Evolutionary conservation across 768 basidiomycete genomes (phyloP), one percentile per base, ranked within the genome.

Genomic region (Clavulina sp.): DNA sequence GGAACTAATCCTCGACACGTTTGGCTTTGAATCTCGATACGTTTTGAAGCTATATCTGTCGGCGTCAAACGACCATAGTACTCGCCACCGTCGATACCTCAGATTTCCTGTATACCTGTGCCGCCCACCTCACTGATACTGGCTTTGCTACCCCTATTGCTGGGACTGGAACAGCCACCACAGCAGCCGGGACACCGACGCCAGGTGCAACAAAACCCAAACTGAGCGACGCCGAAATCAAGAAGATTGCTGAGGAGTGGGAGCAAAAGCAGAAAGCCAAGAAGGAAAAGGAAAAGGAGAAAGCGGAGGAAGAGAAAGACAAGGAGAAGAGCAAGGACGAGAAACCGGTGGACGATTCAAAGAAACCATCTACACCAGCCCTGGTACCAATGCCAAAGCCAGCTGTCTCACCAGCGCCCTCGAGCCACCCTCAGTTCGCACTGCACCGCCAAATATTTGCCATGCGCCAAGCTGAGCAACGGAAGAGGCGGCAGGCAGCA

Each of bases 71-170:
- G 0, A 76, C 74, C 19, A 84, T 75, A 9, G 89, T 92, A 29
- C 76, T 95, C 21, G 84, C 88, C 21, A 93, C 88, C 2, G 67
- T 81, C 56, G 78, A 84, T 60, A 79, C 82, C 5, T 69, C 75
- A 7, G 92, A 95, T 65, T 95, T 91, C 62, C 52, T 96, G 30
- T 95, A 93, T 63, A 73, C 77, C 0, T 96, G 92, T 61, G 72
- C 76, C 1, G 64, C 66, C n/a, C 92, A 96, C 66, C 74, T 95
- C 51, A 68, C 69, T 4, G 91, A 96, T 62, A 66, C 69, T 26
- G 85, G 77, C 21, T 93, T 95, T 65, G 78, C 82, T 5, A 73
- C 68, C 6, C 66, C 68, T 41, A 65, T 77, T 48, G 62, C 60
- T 69, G n/a, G n/a, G n/a, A n/a, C n/a, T n/a, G n/a, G n/a, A n/a